Evolutionary conservation across 306 rosid species (phyloP), one percentile per base, ranked within the genome.

Genomic region (Rubus idaeus): DNA sequence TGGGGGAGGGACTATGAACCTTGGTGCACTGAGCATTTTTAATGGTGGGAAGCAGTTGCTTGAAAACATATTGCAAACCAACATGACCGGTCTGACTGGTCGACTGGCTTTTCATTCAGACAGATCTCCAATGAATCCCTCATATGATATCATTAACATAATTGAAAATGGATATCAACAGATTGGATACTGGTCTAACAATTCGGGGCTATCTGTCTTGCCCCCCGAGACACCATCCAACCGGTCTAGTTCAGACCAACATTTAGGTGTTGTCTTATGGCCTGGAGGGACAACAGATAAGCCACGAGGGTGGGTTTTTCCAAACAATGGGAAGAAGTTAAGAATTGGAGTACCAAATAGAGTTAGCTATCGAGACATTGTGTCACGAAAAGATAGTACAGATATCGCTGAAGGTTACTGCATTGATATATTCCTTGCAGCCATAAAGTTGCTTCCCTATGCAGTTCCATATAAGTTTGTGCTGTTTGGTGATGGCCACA

Each of bases 261-360:
- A 37, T 68, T 66, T 87, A 68, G 10, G 40, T 72, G 35, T 41
- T 39, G 79, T 76, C 3, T 67, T 75, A 42, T 87, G 91, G 91
- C 84, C 91, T 5, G 91, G 89, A 77, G 87, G 89, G 47, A 78
- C 68, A 60, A 83, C 63, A 40, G 30, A 13, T 14, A 78, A 17
- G 57, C 91, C 91, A 69, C 86, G 91, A 13, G 91, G 89, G 4
- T 87, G 91, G 91, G 84, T 87, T 83, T 73, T 85, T 42, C 77
- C 78, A 5, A 68, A 82, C 71, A 79, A 83, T 46, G 89, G 87
- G 77, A 69, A 72, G 77, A 30, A 74, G 56, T 62, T 87, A 61
- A 75, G 74, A 65, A 85, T 87, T 26, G 91, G 89, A 9, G 81
- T 87, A 37, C 91, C 91, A 1, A 52, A 79, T 42, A 64, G 91